Evolutionary conservation across 2,329 filamentous ascomycete species (phyloP).

Genomic region (Penicillium hordei): DNA sequence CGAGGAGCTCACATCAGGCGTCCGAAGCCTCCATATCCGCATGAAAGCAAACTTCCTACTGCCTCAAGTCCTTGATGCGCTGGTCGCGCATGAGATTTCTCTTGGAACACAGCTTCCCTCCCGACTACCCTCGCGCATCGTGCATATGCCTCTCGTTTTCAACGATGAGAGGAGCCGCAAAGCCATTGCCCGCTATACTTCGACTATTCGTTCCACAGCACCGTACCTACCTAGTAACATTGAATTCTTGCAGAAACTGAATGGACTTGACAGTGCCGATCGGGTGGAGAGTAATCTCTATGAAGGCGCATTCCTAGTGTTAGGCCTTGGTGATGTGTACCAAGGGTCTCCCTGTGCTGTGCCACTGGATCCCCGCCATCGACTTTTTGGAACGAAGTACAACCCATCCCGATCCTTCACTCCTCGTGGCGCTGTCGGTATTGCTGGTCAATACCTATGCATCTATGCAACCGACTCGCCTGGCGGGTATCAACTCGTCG

Average conservation of each 20-base stretch:
- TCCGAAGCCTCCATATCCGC: neutral
- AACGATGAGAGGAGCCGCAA: neutral
- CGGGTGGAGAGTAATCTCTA: neutral
- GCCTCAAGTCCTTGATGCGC: neutral
- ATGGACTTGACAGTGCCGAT: neutral
- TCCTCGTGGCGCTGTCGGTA: no score
- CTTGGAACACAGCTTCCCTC: neutral
- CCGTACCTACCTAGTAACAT: neutral
- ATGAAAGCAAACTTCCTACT: neutral
- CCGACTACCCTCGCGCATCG: neutral
- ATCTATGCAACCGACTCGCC: no score
- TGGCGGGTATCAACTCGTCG: no score
- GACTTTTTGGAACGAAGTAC: no score
- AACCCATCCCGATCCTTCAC: no score
- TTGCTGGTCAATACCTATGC: no score
- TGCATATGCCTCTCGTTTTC: neutral
- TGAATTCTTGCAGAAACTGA: neutral
- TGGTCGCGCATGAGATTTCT: neutral
- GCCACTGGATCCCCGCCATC: no score
- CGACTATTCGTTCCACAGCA: neutral
- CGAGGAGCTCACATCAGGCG: neutral
- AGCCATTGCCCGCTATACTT: neutral
- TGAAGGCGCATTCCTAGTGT: no score
- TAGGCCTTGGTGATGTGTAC: no score
- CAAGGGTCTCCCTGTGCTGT: no score